A percentile compares a stretch with the other conserved stretches of the same genome.
Evolutionary conservation across 2,329 filamentous ascomycete species (phyloP).

Genomic region (Colletotrichum abscissum): DNA sequence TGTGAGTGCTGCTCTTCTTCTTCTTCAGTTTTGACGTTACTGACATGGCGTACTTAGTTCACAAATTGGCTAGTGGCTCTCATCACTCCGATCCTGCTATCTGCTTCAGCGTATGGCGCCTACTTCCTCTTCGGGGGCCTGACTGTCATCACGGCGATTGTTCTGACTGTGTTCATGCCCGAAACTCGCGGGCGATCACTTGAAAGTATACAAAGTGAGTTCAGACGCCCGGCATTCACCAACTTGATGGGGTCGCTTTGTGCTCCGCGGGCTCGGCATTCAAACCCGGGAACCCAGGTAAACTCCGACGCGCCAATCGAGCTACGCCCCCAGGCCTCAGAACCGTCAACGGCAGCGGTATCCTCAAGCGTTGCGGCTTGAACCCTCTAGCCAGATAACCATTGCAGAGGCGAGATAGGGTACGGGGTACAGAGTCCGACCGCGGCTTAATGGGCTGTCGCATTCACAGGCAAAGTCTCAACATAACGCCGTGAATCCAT

Average conservation of each 20-base stretch:
- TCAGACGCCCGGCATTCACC: conserved; percentile 42
- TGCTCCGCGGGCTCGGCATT: not conserved
- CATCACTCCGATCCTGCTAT: conserved; percentile 53
- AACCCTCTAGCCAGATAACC: not conserved
- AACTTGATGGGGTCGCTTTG: not conserved
- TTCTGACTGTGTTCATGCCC: conserved; percentile 52
- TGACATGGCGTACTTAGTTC: conserved; percentile 45
- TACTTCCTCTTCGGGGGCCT: conserved; percentile 59
- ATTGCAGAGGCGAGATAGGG: too few species aligned
- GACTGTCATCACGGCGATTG: conserved; percentile 48
- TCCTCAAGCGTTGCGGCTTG: not conserved
- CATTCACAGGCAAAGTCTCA: too few species aligned
- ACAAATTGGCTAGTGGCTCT: conserved; percentile 59
- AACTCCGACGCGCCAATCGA: not conserved
- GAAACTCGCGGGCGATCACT: conserved; percentile 55
- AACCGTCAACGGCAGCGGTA: not conserved
- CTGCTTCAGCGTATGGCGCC: conserved; percentile 51
- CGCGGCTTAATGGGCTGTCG: too few species aligned
- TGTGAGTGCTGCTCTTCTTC: conserved; percentile 28
- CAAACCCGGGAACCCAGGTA: not conserved
- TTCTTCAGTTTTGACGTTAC: not conserved
- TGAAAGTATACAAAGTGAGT: conserved; percentile 58
- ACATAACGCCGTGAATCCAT: too few species aligned
- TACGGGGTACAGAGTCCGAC: too few species aligned
- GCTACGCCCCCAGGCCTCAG: not conserved